phyloP scores from a whole-genome alignment of 768 basidiomycete species.

The Rhizopogon roseolus region DNA sequence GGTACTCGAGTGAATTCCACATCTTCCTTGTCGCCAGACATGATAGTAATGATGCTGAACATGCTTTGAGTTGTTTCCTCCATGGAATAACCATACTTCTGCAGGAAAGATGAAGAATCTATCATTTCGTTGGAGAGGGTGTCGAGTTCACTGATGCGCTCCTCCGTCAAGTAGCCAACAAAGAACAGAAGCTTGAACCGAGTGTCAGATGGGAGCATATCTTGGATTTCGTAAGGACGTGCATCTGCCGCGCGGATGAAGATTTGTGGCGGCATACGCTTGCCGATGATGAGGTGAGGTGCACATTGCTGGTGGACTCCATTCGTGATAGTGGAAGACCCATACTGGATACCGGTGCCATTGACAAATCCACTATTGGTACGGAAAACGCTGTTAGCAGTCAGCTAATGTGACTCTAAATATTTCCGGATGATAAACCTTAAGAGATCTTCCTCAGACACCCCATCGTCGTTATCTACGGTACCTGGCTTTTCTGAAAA shows the following conservation, averaged over 20 bases:
- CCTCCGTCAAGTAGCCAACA: constrained; percentile 21
- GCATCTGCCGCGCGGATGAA: constrained; percentile 33
- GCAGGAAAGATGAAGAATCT: constrained; percentile 20
- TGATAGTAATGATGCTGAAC: constrained; percentile 26
- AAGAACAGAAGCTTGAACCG: constrained; percentile 35
- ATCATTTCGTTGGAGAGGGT: constrained; percentile 22
- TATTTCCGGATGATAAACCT: constrained; percentile 12
- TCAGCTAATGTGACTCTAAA: not conserved
- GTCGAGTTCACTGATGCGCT: constrained; percentile 15
- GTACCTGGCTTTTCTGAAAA: constrained; percentile 65
- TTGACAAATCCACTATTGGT: constrained; percentile 32
- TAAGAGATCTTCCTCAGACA: constrained; percentile 31
- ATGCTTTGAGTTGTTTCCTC: constrained; percentile 17
- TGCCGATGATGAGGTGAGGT: constrained; percentile 27
- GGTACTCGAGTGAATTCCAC: constrained; percentile 31
- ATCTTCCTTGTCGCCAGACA: constrained; percentile 24
- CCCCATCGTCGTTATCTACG: constrained; percentile 28
- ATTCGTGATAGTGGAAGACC: constrained; percentile 30
- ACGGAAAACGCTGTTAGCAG: constrained; percentile 27
- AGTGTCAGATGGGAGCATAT: constrained; percentile 31
- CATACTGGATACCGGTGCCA: constrained; percentile 37
- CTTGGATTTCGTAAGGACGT: constrained; percentile 35
- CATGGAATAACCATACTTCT: constrained; percentile 16
- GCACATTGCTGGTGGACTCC: constrained; percentile 26
- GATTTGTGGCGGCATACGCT: constrained; percentile 32